Conservation (phyloP, 2,329 filamentous ascomycete species). For the Penicillium vulpinum region DNA sequence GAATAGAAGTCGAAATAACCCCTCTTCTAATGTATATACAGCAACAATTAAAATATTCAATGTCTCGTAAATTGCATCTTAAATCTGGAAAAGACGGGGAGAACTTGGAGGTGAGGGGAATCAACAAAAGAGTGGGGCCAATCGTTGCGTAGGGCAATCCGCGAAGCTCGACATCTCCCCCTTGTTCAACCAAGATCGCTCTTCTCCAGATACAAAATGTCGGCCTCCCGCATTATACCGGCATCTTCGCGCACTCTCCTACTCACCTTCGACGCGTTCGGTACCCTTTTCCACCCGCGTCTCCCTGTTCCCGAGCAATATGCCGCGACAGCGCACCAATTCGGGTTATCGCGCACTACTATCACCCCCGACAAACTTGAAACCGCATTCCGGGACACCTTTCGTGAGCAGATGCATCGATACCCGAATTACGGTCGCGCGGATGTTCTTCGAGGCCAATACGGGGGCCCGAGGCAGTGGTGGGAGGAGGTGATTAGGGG, state of each 20-base stretch:
- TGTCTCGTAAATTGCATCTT: not conserved
- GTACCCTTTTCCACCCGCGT: conserved; percentile 46
- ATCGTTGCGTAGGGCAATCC: not conserved
- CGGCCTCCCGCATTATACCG: not conserved
- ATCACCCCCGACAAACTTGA: conserved; percentile 31
- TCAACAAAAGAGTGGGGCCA: not conserved
- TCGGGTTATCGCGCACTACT: conserved; percentile 32
- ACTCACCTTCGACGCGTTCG: conserved; percentile 49
- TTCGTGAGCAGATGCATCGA: conserved; percentile 31
- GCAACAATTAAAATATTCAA: not conserved
- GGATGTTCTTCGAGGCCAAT: conserved; percentile 35
- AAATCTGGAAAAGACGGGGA: not conserved
- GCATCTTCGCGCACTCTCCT: conserved; percentile 34
- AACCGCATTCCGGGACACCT: conserved; percentile 40
- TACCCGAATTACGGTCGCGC: conserved; percentile 49
- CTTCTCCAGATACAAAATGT: not conserved
- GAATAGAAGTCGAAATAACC: not conserved
- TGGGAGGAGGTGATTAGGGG: conserved; percentile 46
- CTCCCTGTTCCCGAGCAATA: conserved; percentile 44
- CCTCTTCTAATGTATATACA: fast-evolving
- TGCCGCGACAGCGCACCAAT: conserved; percentile 38
- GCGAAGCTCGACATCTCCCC: not conserved
- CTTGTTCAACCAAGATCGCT: not conserved
- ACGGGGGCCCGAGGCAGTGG: conserved; percentile 45
- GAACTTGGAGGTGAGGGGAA: not conserved